Evolutionary conservation across 2,329 filamentous ascomycete genomes (phyloP), one percentile per base, ranked within the genome.

Genomic region (Ophiocordyceps robertsii): DNA sequence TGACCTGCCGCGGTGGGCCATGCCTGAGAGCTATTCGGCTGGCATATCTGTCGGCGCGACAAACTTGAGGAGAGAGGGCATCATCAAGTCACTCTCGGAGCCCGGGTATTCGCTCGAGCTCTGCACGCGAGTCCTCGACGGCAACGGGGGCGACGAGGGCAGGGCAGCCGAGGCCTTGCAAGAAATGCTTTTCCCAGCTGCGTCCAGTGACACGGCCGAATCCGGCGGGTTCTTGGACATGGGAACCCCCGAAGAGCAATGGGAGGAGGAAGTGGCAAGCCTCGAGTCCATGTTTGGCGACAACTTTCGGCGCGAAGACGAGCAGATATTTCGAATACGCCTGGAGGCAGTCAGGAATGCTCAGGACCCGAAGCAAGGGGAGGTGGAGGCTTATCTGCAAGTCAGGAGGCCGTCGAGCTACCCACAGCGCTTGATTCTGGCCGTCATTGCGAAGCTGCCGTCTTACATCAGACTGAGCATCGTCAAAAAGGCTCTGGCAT

Each of bases 391-490:
- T 1, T 63, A 65, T 35, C 51, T 79, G 2, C 82, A 86, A 53
- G 80, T 90, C 47, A 78, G 84, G 44, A 82, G 74, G 49, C 79
- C 86, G 2, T 73, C 73, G 3, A 69, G 73, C 39, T 98, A 96
- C 59, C 92, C 92, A 1, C 71, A 54, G 53, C 75, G 59, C 61
- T 77, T 65, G 69, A 73, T 93, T 10, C 66, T 95, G 31, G 77
- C 80, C 3, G 70, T 95, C 13, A 62, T 76, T 38, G 71, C 79
- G 24, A 74, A 76, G 11, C 72, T 96, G 12, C 92, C 92, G 17
- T 87, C 92, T 4, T 95, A 98, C 55, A 93, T 96, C 55, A 85
- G 90, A 46, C 70, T 98, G 11, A 95, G 88, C 54, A 80, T 95
- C 32, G 77, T 92, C 53, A 82, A 85, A 51, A 80, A 84, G 60